Evolutionary conservation across 2,329 filamentous ascomycete genomes (phyloP).

Genomic region (Salinomyces thailandicus): DNA sequence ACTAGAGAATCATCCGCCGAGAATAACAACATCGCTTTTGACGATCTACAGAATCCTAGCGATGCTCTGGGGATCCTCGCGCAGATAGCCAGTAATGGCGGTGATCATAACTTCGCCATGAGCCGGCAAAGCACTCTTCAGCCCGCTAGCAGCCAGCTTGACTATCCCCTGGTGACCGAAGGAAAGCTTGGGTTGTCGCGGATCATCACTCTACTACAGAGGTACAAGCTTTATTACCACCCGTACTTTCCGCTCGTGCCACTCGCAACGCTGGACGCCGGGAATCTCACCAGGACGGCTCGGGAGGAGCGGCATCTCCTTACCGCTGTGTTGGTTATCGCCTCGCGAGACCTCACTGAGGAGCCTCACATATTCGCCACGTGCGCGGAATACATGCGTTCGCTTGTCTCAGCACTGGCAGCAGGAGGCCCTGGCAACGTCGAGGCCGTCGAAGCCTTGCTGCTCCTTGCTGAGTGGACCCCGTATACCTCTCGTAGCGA

Average conservation of each 20-base stretch:
- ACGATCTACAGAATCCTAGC: conserved; percentile 39
- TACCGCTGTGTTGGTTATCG: conserved; percentile 59
- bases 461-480: conserved; percentile 64
- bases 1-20: conserved; percentile 22
- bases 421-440: conserved; percentile 57
- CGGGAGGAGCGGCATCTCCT: conserved; percentile 55
- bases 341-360: conserved; percentile 58
- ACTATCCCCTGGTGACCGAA: conserved; percentile 34
- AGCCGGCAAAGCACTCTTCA: not conserved
- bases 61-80: conserved; percentile 40
- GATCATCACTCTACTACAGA: conserved; percentile 43
- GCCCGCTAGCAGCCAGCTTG: conserved; percentile 14
- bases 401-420: conserved; percentile 54
- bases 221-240: conserved; percentile 57
- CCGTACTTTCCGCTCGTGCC: conserved; percentile 61
- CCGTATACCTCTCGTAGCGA: conserved; percentile 52
- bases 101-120: conserved; percentile 1
- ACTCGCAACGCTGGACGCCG: conserved; percentile 46
- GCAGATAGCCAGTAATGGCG: conserved; percentile 29
- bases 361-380: conserved; percentile 54
- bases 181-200: conserved; percentile 35
- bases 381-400: conserved; percentile 61
- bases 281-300: conserved; percentile 45
- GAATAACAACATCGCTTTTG: conserved; percentile 26
- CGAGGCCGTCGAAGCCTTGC: conserved; percentile 59